Evolutionary conservation across 1,284 basidiomycete species (phyloP), one percentile per base, ranked within the genome.

Genomic region (Entoloma clypeatum): DNA sequence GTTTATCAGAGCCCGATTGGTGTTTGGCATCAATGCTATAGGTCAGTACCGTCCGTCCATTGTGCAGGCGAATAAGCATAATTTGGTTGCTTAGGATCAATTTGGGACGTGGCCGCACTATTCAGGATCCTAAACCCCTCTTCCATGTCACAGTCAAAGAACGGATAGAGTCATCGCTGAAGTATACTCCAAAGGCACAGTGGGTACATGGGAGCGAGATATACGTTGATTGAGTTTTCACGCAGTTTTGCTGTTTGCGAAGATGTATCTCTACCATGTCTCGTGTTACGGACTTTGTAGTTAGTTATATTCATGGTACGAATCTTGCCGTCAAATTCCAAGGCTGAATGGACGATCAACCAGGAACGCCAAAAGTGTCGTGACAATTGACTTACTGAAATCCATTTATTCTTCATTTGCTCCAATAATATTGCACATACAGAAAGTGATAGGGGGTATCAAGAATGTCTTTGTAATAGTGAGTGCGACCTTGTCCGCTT

Each of bases 61-160:
- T 25, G n/a, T 10, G 10, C 2, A 11, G 11, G 9, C 22, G 14
- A 8, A 31, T 13, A 4, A 16, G 3, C n/a, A 26, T 3, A 11
- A 17, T 23, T 21, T 31, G 6, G 11, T 10, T 30, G 36, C 19
- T 7, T 44, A 68, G 68, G 17, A 55, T 59, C 33, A 55, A 80
- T 51, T 43, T 75, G 5, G 77, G 77, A 3, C 60, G 61, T 31
- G 78, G 77, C 0, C 61, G 79, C 9, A 55, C 57, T 18, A 68
- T 81, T 27, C 52, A 59, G 5, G 63, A 64, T 34, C 40, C 43
- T 7, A 46, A 62, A 5, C 75, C 77, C 5, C 62, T 63, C 5
- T 75, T 81, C 53, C 79, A 81, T 52, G 49, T 59, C 24, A 72
- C 72, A 4, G 79, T 82, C 19, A 64, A 68, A 55, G 54, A 67